Base-by-base conservation (phyloP, 306 rosid genomes). In the Carpinus viminea region DNA sequence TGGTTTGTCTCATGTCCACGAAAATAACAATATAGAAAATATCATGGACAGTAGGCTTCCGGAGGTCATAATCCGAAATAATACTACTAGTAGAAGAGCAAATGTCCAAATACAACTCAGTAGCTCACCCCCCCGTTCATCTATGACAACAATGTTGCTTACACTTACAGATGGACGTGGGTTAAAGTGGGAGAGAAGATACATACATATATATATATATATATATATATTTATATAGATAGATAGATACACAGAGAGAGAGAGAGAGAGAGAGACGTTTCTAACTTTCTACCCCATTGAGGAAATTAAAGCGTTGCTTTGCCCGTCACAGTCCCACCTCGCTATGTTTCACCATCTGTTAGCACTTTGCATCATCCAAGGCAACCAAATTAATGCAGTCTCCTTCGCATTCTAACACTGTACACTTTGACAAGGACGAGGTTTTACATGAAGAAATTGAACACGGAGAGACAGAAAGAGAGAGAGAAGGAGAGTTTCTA, bases 401-500 rank as follows among this genome's bases (percentile, higher is more conserved):
- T 70, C 75, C 78, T 68, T 73, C 81, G 31, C 62, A 5, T 68
- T 38, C 74, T 34, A 70, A 48, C 50, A 75, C 85, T 85, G 85
- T 87, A 88, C 91, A 83, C 66, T 51, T 85, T 8, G 59, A 80
- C 38, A 51, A 47, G 51, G 24, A 36, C 69, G 38, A 50, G 59
- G 36, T 17, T 1, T 45, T 73, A 80, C 61, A 50, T 2, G 18
- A 78, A 80, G 46, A 60, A 43, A 24, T 24, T 24, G 26, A 51
- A 81, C 5, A 62, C 48, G 43, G 38, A 80, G n/a, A 24, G 28
- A 78, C 12, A n/a, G 34, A 17, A 20, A 72, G 57, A 70, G 59
- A 48, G 20, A 66, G 26, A 36, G 26, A 66, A 38, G n/a, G 45
- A 41, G 34, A 38, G 51, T n/a, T 70, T 73, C 66, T 36, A 56